Conservation (phyloP, 192 early-diverging fungal genomes). For the Mortierella alpina region DNA sequence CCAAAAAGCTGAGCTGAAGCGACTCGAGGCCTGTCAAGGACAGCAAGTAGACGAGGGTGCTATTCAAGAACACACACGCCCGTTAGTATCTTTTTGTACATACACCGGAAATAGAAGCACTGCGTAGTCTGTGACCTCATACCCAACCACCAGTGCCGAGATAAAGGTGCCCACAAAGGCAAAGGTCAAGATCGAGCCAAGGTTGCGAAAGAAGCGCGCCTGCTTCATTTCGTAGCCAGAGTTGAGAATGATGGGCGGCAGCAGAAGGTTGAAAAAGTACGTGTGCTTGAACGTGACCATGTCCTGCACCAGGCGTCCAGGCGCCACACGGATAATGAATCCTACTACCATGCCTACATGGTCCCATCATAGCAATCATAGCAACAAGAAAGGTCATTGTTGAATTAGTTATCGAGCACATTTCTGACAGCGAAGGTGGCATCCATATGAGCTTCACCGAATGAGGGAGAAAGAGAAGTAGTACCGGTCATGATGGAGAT, state of each 20-base stretch:
- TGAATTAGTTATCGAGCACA: neutral
- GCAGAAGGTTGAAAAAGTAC: slow-evolving; percentile 95
- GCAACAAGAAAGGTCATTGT: neutral
- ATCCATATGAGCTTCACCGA: neutral
- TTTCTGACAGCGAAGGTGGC: neutral
- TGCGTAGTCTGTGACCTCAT: slow-evolving; percentile 6
- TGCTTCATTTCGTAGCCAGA: slow-evolving; percentile 96
- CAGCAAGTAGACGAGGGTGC: slow-evolving; percentile 75
- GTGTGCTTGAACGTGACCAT: slow-evolving; percentile 93
- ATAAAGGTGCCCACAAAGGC: slow-evolving; percentile 94
- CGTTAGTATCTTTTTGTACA: neutral
- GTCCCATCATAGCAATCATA: neutral
- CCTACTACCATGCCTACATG: slow-evolving; percentile 75
- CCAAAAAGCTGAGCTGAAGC: slow-evolving; percentile 82
- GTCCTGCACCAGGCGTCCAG: slow-evolving; percentile 70
- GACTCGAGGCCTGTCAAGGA: slow-evolving; percentile 76
- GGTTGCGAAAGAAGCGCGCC: slow-evolving; percentile 87
- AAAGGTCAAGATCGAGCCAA: slow-evolving; percentile 92
- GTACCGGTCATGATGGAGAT: slow-evolving; percentile 91
- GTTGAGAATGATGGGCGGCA: slow-evolving; percentile 97
- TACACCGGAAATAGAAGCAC: neutral
- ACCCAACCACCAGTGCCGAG: slow-evolving; percentile 91
- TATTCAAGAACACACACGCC: slow-evolving; percentile 22
- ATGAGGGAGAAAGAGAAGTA: neutral
- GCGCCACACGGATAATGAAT: slow-evolving; percentile 67